A percentile compares a stretch with the other conserved stretches of the same genome.
Conservation (phyloP, 2,329 filamentous ascomycete genomes). For the Fusarium lyarnte region DNA sequence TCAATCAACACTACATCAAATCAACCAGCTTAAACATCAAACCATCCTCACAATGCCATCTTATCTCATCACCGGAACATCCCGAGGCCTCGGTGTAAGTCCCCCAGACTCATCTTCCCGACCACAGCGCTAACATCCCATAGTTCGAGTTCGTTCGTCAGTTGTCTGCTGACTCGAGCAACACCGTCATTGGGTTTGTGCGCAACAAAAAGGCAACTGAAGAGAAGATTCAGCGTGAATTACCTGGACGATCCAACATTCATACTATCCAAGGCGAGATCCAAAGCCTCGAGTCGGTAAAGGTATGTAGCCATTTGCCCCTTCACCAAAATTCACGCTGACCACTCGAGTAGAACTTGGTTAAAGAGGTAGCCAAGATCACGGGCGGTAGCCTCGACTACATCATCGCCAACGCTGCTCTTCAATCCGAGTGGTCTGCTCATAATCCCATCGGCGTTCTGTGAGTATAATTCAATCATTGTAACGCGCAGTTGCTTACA, state of each 20-base stretch:
- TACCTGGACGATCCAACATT: conserved; percentile 42
- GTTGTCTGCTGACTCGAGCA: conserved; percentile 53
- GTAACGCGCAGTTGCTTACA: accelerated
- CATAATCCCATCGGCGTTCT: conserved; percentile 19
- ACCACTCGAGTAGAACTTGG: background rate
- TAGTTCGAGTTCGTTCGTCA: conserved; percentile 51
- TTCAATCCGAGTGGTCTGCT: conserved; percentile 44
- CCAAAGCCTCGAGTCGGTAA: background rate
- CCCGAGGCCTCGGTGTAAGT: conserved; percentile 33
- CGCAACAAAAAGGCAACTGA: conserved; percentile 54
- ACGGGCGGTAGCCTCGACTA: conserved; percentile 58
- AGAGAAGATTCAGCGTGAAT: conserved; percentile 46
- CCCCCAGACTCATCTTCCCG: accelerated
- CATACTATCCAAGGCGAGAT: conserved; percentile 30
- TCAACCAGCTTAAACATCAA: background rate
- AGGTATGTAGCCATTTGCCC: background rate
- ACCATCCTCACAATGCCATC: conserved; percentile 18
- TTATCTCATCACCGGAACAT: conserved; percentile 32
- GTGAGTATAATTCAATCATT: conserved; percentile 5
- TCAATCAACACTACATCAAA: background rate
- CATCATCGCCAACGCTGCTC: conserved; percentile 61
- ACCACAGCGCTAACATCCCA: accelerated
- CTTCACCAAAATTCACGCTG: accelerated
- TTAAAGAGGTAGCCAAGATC: conserved; percentile 46
- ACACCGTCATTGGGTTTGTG: conserved; percentile 56